Percentiles rank a stretch among this genome's conserved stretches.
These are phyloP conservation scores for Brassica rapa DNA, from an alignment of 345 rosid species.

Conservation along the genomic window DNA sequence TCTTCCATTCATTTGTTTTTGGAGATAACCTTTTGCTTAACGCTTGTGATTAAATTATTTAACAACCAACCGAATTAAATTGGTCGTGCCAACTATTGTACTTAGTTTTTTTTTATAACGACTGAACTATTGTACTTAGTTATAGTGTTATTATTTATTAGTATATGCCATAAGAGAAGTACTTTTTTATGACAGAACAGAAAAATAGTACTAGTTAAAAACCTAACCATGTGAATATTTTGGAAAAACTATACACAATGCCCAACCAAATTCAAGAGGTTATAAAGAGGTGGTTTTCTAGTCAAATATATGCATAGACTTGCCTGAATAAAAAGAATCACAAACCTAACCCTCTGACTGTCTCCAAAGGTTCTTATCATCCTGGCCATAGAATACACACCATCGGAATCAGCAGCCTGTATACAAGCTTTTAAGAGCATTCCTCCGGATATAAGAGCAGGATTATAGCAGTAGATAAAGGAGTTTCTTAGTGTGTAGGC, in stretches of 20 bases:
- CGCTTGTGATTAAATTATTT: background rate
- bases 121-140: background rate
- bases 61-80: background rate
- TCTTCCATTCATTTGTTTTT: too few species aligned
- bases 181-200: too few species aligned
- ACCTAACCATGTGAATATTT: background rate
- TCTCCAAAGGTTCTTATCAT: background rate
- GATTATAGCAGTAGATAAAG: too few species aligned
- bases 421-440: conserved; percentile 47
- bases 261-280: background rate
- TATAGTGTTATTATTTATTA: background rate
- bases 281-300: background rate
- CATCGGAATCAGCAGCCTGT: background rate
- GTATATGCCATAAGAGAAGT: too few species aligned
- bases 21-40: background rate
- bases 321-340: background rate
- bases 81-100: background rate
- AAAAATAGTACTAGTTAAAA: background rate
- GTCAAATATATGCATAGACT: background rate
- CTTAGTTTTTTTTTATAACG: too few species aligned
- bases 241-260: background rate
- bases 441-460: conserved; percentile 24
- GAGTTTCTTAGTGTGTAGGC: too few species aligned
- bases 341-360: background rate
- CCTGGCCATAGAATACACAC: background rate